Base-by-base conservation (phyloP, 495 filamentous ascomycete species). In the Acidiella bohemica region DNA sequence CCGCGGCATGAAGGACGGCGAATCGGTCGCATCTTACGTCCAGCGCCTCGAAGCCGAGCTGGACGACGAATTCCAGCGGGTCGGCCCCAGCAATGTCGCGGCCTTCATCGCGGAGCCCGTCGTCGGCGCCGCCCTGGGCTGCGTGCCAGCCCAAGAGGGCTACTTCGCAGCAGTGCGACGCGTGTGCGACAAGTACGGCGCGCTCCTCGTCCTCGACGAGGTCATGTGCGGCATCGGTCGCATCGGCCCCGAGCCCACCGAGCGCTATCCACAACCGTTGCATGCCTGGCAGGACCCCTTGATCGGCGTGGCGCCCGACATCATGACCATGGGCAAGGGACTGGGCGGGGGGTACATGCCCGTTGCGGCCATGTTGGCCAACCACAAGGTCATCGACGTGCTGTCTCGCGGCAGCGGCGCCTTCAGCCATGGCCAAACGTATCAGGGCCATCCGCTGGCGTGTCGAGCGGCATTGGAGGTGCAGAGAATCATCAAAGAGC, bases 41-140 rank as follows among this genome's bases (percentile, higher is more conserved):
- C 50, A 55, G 2, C 66, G 80, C 52, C 65, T 81, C 37, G 70
- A 67, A 0, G 53, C 67, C 7, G 83, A 92, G 50, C 59, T 93
- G 2, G 81, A 88, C 24, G 70, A 67, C 2, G 79, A 85, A 47
- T 87, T 93, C 50, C 64, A 74, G 45, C 64, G 70, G 19, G 63
- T 86, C 2, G 84, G 80, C 0, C 73, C 80, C 0, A 63, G 77
- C 2, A 84, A 62, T 2, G 81, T 90, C 7, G 77, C 73, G 44
- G 85, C 80, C 2, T 86, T 90, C 46, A 61, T 90, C 22, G 75
- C 75, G 1, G 84, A 92, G 53, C 75, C 83, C 2, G 65, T 76
- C n/a, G 70, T 70, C 39, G 73, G 72, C 9, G 72, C 71, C 13
- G 57, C 62, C 8, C 33, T 63, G 0, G 66, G 66, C 14, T 67